Evolutionary conservation across 2,329 filamentous ascomycete genomes (phyloP).

Genomic region (Elsinoe australis): DNA sequence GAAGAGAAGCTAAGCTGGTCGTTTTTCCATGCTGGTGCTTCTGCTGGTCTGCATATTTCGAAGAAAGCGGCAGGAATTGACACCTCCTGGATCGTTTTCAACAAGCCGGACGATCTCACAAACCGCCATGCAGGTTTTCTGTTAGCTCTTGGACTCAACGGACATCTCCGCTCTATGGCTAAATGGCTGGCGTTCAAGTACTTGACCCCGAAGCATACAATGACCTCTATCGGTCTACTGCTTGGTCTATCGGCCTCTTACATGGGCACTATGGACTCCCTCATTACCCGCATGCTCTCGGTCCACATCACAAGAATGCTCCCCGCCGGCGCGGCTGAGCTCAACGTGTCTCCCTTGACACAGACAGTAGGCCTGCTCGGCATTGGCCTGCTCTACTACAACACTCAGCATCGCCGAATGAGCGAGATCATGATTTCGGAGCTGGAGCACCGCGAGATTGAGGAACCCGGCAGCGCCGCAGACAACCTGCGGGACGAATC

Average conservation of each 20-base stretch:
- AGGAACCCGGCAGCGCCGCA: constrained; percentile 59
- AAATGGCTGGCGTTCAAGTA: constrained; percentile 99
- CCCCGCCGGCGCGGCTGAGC: constrained; percentile 81
- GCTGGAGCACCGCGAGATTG: constrained; percentile 78
- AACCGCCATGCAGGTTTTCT: constrained; percentile 96
- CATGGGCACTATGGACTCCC: constrained; percentile 91
- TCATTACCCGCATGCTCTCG: constrained; percentile 86
- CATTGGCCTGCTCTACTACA: constrained; percentile 86
- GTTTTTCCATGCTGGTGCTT: constrained; percentile 93
- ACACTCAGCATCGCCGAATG: constrained; percentile 95
- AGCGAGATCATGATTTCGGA: constrained; percentile 98
- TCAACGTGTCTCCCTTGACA: constrained; percentile 86
- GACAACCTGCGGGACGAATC: constrained; percentile 85
- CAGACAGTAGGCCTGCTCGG: constrained; percentile 97
- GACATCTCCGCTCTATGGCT: constrained; percentile 84
- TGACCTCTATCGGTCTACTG: constrained; percentile 95
- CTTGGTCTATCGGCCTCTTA: constrained; percentile 89
- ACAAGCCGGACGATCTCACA: constrained; percentile 85
- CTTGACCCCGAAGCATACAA: constrained; percentile 96
- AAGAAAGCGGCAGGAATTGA: constrained; percentile 87
- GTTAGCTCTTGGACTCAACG: constrained; percentile 83
- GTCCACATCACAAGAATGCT: constrained; percentile 95
- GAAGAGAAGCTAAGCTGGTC: constrained; percentile 98
- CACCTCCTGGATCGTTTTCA: constrained; percentile 97
- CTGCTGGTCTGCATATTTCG: constrained; percentile 87